phyloP scores from a whole-genome alignment of 2,329 filamentous ascomycete species.

The Fusarium keratoplasticum region DNA sequence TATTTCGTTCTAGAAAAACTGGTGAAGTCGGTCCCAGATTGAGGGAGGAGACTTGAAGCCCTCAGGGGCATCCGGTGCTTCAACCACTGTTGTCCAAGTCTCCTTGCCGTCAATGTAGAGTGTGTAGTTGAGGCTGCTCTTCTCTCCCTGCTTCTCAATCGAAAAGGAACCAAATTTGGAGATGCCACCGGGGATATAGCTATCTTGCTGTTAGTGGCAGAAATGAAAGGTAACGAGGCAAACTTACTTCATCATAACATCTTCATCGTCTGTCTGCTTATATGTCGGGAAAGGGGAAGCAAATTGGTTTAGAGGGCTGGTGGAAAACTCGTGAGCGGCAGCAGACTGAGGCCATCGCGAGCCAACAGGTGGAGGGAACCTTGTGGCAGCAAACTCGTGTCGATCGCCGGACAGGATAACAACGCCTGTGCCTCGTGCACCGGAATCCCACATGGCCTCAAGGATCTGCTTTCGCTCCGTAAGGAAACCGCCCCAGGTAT shows the following conservation, averaged over 20 bases:
- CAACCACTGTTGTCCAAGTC: slow-evolving; percentile 75
- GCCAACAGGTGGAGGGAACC: slow-evolving; percentile 72
- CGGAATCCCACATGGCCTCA: slow-evolving; percentile 91
- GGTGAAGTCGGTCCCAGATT: slow-evolving; percentile 59
- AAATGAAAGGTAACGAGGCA: not conserved
- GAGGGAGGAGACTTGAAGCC: slow-evolving; percentile 49
- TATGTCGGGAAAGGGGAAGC: slow-evolving; percentile 89
- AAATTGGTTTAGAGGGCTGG: slow-evolving; percentile 92
- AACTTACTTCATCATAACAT: slow-evolving; percentile 85
- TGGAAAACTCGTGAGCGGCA: slow-evolving; percentile 90
- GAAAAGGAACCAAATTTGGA: slow-evolving; percentile 84
- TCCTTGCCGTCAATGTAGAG: slow-evolving; percentile 86
- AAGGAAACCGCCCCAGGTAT: slow-evolving; percentile 96
- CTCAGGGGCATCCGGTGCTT: slow-evolving; percentile 53
- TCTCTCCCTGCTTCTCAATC: slow-evolving; percentile 73
- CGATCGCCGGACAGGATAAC: slow-evolving; percentile 89
- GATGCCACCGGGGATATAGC: slow-evolving; percentile 84
- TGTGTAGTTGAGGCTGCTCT: slow-evolving; percentile 81
- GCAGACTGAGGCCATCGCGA: slow-evolving; percentile 72
- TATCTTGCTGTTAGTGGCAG: slow-evolving; percentile 44
- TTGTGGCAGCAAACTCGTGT: slow-evolving; percentile 96
- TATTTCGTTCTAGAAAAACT: slow-evolving; percentile 22
- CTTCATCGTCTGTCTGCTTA: slow-evolving; percentile 81
- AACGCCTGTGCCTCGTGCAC: slow-evolving; percentile 80
- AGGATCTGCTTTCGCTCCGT: slow-evolving; percentile 82